These are phyloP conservation scores for Nakataea oryzae DNA, from an alignment of 2,329 filamentous ascomycete genomes.

Conservation along the genomic window DNA sequence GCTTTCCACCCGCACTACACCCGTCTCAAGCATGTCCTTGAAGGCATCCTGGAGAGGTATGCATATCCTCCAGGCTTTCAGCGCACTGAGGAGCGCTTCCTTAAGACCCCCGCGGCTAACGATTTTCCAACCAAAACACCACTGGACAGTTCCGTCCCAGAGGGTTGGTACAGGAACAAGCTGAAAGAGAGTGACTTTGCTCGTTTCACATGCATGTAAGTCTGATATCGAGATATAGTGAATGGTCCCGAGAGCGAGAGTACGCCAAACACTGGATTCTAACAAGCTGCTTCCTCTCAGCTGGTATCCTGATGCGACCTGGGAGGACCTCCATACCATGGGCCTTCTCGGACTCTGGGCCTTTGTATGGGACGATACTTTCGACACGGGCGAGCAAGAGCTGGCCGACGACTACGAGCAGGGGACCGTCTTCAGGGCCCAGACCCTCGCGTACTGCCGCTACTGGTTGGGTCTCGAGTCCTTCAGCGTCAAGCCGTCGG, in stretches of 20 bases:
- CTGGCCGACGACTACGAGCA: conserved; percentile 16
- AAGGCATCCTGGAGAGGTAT: not conserved
- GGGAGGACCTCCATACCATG: conserved; percentile 19
- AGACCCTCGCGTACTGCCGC: conserved; percentile 18
- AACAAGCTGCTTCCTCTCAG: conserved; percentile 7
- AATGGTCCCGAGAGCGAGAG: not conserved
- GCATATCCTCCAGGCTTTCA: too few relatives aligned
- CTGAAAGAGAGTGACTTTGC: conserved; percentile 21
- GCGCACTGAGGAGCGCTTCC: not conserved
- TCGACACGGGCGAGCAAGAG: conserved; percentile 21
- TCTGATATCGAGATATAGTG: not conserved
- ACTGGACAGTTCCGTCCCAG: conserved; percentile 14
- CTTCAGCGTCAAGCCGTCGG: not conserved
- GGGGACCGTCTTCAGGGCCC: conserved; percentile 17
- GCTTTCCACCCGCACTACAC: conserved; percentile 1
- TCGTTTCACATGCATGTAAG: conserved; percentile 19
- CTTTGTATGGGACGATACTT: conserved; percentile 23
- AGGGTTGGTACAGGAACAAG: conserved; percentile 17
- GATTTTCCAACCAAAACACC: conserved; percentile 18
- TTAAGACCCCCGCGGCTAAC: not conserved
- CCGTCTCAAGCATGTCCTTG: not conserved
- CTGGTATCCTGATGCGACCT: conserved; percentile 21
- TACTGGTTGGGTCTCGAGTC: conserved; percentile 14
- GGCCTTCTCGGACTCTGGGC: conserved; percentile 21
- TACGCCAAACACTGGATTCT: not conserved